Base-by-base conservation (phyloP, 306 rosid species). In the Carpinus fangiana region DNA sequence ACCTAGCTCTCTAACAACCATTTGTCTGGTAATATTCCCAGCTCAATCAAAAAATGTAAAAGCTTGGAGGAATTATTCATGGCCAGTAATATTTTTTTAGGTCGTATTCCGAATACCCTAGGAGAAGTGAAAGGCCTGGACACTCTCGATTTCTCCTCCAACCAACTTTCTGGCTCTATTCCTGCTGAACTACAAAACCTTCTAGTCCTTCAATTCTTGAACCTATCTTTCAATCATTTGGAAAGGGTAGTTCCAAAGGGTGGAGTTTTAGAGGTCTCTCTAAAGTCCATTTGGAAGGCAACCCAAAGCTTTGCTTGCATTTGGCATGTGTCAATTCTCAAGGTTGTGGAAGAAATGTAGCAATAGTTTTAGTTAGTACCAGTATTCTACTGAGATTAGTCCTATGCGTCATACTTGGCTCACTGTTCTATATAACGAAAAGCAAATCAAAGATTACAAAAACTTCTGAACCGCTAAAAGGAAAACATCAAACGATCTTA, bases 81-180 rank as follows among this genome's bases (percentile, higher is more conserved):
- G 87, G 74, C 89, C 0, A 59, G 78, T 52, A 93, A 93, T 68
- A 70, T 61, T 72, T 75, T 93, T 65, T 88, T 91, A 10, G 98
- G 98, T 70, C 81, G 84, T 11, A 88, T 93, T 77, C 96, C 98
- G 4, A 65, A 55, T 36, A 5, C 43, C 73, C 43, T 93, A 53
- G 90, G 85, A 52, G 80, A 89, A 6, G 2, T 93, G 34, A 88
- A 47, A 88, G 94, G 86, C 17, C 82, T 93, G 54, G 92, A 76
- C 76, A 77, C 74, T 75, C 77, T 93, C 77, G 97, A 93, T 59
- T 83, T 90, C 1, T 90, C 96, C 67, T 88, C 90, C 52, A 93
- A 90, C 90, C 88, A 81, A 78, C 92, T 93, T 66, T 82, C 88
- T 12, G 96, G 96, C 34, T 57, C 84, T 47, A 89, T 93, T 81